Percentiles rank a stretch among this genome's conserved stretches.
phyloP scores from a whole-genome alignment of 1,139 yeast species.

The Candida glucosophila region DNA sequence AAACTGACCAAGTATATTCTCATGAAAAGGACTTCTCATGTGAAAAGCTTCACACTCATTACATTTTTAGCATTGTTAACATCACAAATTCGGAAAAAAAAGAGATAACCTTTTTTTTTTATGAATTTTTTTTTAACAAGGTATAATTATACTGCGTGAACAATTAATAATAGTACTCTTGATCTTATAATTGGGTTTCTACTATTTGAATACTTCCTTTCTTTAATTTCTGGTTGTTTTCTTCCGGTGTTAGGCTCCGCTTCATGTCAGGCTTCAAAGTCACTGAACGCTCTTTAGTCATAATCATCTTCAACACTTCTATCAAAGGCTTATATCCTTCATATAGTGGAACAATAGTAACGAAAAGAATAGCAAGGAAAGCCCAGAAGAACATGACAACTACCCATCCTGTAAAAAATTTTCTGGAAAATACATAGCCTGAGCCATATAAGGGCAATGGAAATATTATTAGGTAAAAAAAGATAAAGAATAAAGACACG shows the following conservation, averaged over 20 bases:
- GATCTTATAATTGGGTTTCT: slow-evolving; percentile 9
- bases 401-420: slow-evolving; percentile 34
- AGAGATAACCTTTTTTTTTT: slow-evolving; percentile 4
- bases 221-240: slow-evolving; percentile 4
- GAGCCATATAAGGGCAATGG: slow-evolving; percentile 37
- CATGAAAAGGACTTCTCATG: neutral
- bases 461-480: slow-evolving; percentile 38
- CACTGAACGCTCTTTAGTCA: neutral
- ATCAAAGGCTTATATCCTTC: slow-evolving; percentile 23
- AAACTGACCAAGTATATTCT: no score
- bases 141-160: no score
- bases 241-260: neutral
- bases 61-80: slow-evolving; percentile 4
- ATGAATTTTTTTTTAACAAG: slow-evolving; percentile 7
- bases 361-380: slow-evolving; percentile 18
- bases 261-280: neutral
- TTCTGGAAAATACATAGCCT: slow-evolving; percentile 28
- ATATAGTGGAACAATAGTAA: slow-evolving; percentile 29
- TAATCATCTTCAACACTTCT: slow-evolving; percentile 8
- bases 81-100: slow-evolving; percentile 4
- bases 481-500: slow-evolving; percentile 17
- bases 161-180: no score
- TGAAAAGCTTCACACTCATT: neutral
- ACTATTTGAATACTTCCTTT: slow-evolving; percentile 8
- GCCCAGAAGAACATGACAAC: slow-evolving; percentile 31